phyloP scores from a whole-genome alignment of 2,329 filamentous ascomycete species.

The Cryphonectria japonica region DNA sequence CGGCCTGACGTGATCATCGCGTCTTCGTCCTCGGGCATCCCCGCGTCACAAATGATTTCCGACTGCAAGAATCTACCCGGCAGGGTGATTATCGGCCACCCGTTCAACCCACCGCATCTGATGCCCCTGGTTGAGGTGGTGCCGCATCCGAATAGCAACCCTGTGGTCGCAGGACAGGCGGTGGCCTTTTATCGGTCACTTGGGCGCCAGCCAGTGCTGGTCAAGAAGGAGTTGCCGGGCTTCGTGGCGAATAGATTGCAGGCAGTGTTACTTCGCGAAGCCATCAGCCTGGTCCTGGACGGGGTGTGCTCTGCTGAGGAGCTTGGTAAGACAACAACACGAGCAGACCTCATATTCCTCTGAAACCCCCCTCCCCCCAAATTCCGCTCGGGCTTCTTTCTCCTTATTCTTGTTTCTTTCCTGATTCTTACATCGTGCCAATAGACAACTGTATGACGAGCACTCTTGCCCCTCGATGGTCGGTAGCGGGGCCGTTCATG shows the following conservation, averaged over 20 bases:
- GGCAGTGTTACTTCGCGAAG: constrained; percentile 42
- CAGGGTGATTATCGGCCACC: constrained; percentile 48
- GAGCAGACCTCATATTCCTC: too few relatives aligned
- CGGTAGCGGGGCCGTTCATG: constrained; percentile 30
- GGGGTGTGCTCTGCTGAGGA: constrained; percentile 39
- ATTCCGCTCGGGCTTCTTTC: too few relatives aligned
- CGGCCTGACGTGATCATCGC: constrained; percentile 42
- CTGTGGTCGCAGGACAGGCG: constrained; percentile 33
- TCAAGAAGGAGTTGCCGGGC: constrained; percentile 46
- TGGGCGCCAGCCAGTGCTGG: constrained; percentile 45
- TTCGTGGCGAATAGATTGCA: constrained; percentile 52
- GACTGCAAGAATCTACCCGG: constrained; percentile 35
- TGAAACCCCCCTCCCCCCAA: too few relatives aligned
- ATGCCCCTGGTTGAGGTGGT: constrained; percentile 56
- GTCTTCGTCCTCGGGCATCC: constrained; percentile 44
- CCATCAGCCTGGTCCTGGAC: constrained; percentile 39
- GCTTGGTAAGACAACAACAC: constrained; percentile 29
- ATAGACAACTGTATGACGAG: constrained; percentile 18
- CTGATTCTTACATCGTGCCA: background rate
- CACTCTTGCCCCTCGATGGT: constrained; percentile 32
- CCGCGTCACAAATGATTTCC: constrained; percentile 36
- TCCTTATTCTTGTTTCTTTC: too few relatives aligned
- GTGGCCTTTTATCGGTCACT: constrained; percentile 44
- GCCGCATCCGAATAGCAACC: constrained; percentile 39
- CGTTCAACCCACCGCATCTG: constrained; percentile 53